Percentiles rank a stretch among this genome's conserved stretches.
phyloP scores from a whole-genome alignment of 208 protist species.

The Wallacemonas collosoma region DNA sequence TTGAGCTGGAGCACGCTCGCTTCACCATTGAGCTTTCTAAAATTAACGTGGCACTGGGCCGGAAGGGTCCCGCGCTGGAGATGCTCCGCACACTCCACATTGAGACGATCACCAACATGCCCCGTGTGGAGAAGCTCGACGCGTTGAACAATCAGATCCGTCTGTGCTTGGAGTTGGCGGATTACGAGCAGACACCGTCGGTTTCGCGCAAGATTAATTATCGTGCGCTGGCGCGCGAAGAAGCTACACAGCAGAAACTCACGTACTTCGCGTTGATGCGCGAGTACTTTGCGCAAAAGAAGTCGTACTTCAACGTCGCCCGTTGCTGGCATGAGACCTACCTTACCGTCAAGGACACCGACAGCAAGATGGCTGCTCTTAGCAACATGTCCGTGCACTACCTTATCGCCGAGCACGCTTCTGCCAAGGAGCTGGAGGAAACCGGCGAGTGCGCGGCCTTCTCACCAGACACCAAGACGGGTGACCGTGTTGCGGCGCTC shows the following conservation, averaged over 20 bases:
- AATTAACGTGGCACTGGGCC: slow-evolving; percentile 89
- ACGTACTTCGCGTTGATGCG: slow-evolving; percentile 91
- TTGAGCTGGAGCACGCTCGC: slow-evolving; percentile 95
- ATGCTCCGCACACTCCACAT: slow-evolving; percentile 95
- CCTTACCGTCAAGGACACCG: slow-evolving; percentile 79
- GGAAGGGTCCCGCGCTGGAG: slow-evolving; percentile 92
- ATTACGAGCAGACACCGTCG: slow-evolving; percentile 94
- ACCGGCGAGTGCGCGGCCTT: slow-evolving; percentile 80
- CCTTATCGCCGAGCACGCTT: slow-evolving; percentile 78
- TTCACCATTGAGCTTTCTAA: slow-evolving; percentile 92
- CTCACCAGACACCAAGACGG: slow-evolving; percentile 61
- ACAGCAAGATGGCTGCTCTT: slow-evolving; percentile 66
- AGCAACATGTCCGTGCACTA: slow-evolving; percentile 84
- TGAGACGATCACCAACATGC: slow-evolving; percentile 98
- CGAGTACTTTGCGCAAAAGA: slow-evolving; percentile 77
- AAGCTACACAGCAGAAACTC: slow-evolving; percentile 77
- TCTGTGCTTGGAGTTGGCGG: slow-evolving; percentile 92
- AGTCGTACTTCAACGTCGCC: slow-evolving; percentile 92
- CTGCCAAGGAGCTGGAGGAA: slow-evolving; percentile 84
- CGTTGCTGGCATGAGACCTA: slow-evolving; percentile 94
- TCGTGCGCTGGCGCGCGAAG: slow-evolving; percentile 69
- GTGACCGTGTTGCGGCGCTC: slow-evolving; percentile 54
- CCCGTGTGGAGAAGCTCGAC: slow-evolving; percentile 94
- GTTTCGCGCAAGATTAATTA: slow-evolving; percentile 95
- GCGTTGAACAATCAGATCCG: slow-evolving; percentile 96